Percentiles rank a stretch among this genome's conserved stretches.
Conservation (phyloP, 192 early-diverging fungal genomes). For the Backusella parvicylindrica region DNA sequence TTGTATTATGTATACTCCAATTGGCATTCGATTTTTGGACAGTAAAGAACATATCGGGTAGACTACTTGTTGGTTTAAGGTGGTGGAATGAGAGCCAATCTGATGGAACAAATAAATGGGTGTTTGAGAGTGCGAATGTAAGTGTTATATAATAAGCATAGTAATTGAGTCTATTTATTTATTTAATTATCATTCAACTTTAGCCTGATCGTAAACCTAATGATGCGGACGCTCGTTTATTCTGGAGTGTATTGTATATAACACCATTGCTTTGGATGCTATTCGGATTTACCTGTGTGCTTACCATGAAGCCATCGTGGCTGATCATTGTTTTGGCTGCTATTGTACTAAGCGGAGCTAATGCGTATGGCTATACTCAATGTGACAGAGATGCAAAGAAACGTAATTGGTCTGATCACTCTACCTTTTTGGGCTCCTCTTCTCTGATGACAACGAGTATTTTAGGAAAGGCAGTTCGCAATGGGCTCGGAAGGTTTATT, state of each 20-base stretch:
- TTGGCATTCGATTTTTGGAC: conserved; percentile 99
- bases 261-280: conserved; percentile 81
- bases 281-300: conserved; percentile 71
- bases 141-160: background rate
- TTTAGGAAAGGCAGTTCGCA: background rate
- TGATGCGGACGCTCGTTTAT: conserved; percentile 81
- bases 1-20: conserved; percentile 89
- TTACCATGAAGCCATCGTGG: conserved; percentile 71
- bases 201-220: conserved; percentile 74
- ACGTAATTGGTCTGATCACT: background rate
- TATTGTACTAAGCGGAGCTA: conserved; percentile 81
- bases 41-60: conserved; percentile 96
- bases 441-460: background rate
- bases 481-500: background rate
- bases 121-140: conserved; percentile 91
- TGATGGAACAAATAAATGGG: conserved; percentile 93
- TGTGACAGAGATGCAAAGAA: conserved; percentile 91
- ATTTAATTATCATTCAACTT: background rate
- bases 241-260: conserved; percentile 89
- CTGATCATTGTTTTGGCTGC: conserved; percentile 88
- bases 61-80: conserved; percentile 91
- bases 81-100: conserved; percentile 99
- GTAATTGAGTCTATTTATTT: background rate
- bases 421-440: background rate
- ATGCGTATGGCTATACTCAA: conserved; percentile 90